Evolutionary conservation across 768 basidiomycete genomes (phyloP).

Genomic region (Rickenella mellea): DNA sequence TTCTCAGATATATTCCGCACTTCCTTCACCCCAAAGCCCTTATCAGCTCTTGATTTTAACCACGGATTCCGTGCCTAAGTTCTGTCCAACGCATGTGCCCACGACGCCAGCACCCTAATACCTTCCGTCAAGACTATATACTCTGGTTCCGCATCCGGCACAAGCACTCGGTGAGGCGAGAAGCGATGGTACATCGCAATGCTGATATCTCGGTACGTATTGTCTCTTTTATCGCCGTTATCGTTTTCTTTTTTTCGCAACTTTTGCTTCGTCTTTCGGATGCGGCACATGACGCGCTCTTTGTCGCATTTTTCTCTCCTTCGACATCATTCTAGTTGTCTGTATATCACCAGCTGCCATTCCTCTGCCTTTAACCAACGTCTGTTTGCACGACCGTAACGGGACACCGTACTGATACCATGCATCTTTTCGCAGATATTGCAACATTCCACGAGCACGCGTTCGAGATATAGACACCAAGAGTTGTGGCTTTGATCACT

Average conservation of each 20-base stretch:
- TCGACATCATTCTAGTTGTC: too few species aligned
- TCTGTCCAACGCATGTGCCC: conserved; percentile 74
- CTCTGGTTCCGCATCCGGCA: conserved; percentile 71
- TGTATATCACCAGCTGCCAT: too few species aligned
- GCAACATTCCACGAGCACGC: conserved; percentile 74
- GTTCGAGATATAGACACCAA: conserved; percentile 90
- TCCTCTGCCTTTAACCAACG: too few species aligned
- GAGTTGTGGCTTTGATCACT: conserved; percentile 85
- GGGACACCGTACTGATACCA: too few species aligned
- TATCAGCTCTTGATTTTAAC: conserved; percentile 63
- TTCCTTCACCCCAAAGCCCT: conserved; percentile 68
- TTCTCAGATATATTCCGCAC: conserved; percentile 56
- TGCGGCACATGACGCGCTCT: too few species aligned
- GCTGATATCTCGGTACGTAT: conserved; percentile 53
- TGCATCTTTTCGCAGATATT: conserved; percentile 49
- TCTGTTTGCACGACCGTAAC: too few species aligned
- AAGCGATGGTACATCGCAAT: conserved; percentile 67
- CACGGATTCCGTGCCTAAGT: conserved; percentile 67
- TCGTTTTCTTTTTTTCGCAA: neutral
- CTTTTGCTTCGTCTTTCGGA: conserved; percentile 3
- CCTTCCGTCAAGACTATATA: conserved; percentile 66
- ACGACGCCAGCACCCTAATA: conserved; percentile 70
- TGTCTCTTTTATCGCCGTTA: too few species aligned
- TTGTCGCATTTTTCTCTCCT: too few species aligned
- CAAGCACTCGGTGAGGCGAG: conserved; percentile 51